Evolutionary conservation across 164 flowering plant species (phyloP), one percentile per base, ranked within the genome.

Genomic region (Vitis riparia): DNA sequence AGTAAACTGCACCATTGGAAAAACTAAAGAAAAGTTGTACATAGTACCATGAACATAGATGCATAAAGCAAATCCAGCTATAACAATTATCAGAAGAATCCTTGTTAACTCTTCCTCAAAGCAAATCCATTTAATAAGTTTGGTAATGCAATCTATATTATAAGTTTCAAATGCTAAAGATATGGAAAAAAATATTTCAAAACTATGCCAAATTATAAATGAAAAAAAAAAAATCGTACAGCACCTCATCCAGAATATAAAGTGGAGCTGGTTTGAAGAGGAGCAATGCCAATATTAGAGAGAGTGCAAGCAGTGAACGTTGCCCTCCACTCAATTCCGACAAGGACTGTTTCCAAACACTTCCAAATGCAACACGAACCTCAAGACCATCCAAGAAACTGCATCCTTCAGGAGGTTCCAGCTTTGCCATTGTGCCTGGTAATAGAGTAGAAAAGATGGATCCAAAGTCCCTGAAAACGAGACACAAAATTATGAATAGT

Each of bases 241-340:
- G 7, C 7, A 37, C 44, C 98, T 96, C 99, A 81, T 96, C 99
- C 57, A 96, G 81, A 58, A 93, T 96, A 78, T 96, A 96, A 48
- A 96, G 89, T 11, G 99, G 99, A 75, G 99, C 99, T 56, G 99
- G 99, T 83, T 96, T 96, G 75, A 93, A 96, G 59, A 96, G 94
- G 75, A 96, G 99, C 85, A 96, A 71, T 53, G 98, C 98, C 83
- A 96, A 76, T 65, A 96, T 93, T 57, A 96, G 82, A 70, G 99
- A 96, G 15, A 96, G 89, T 47, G 99, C 99, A 56, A 93, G 92
- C 59, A 96, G 84, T 74, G 99, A 96, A 71, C 99, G 71, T 70
- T 96, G 99, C 57, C 98, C 99, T 23, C 99, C 99, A 85, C 99
- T 96, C 59, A 96, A 89, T 75, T 96, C 99, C 44, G 99, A 93